Evolutionary conservation across 495 filamentous ascomycete species (phyloP), one percentile per base, ranked within the genome.

Genomic region (Daldinia decipiens): DNA sequence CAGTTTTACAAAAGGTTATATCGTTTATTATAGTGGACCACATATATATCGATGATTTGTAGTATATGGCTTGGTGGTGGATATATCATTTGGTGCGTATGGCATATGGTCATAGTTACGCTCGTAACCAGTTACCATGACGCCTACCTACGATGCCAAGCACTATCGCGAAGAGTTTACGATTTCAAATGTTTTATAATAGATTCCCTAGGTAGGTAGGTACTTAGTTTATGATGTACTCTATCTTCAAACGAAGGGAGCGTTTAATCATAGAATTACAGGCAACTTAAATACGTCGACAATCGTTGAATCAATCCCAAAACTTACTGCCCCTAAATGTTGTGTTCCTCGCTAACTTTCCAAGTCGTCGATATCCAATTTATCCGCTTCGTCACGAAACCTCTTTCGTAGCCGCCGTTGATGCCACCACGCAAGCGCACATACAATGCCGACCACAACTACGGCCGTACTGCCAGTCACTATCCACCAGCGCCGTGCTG

Each of bases 381-480:
- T 74, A 5, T 76, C 68, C 27, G 74, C 74, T 56, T 74, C 68
- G 13, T 78, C 76, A 17, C 69, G 64, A 51, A 80, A 80, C 11
- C 73, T 67, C 36, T 77, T 73, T 9, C 78, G 72, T 19, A 80
- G 51, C 13, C 77, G 72, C 3, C 77, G 70, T 29, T 80, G 77
- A 40, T 78, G 75, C 78, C 78, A 80, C 77, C 77, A 80, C 4
- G 68, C 78, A 24, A 80, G 54, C 24, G 77, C 77, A 15, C 76
- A 77, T 11, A 80, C 71, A 17, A 74, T 68, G 19, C 66, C 71
- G 17, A 79, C 53, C 19, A 78, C 62, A 2, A 47, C 69, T 5
- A 78, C 72, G 34, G 70, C 74, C 1, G 60, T 68, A 39, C 70
- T 73, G 0, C 78, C 76, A n/a, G 74, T 76, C 21, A 68, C 51